A percentile compares a stretch with the other conserved stretches of the same genome.
phyloP scores from a whole-genome alignment of 2,329 filamentous ascomycete genomes.

The Fusarium liriodendri region DNA sequence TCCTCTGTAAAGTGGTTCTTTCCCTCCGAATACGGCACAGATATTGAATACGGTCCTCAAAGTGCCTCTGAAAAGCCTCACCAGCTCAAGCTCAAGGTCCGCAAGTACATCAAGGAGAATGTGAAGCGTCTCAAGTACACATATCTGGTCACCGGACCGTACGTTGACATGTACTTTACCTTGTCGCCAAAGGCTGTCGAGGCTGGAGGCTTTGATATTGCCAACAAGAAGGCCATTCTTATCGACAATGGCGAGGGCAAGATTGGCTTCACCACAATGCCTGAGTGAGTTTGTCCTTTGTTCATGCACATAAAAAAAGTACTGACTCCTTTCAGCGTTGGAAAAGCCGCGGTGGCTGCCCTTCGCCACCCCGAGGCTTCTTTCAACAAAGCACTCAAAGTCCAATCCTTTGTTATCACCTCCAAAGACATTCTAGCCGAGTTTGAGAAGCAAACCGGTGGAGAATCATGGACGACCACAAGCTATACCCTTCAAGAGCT shows the following conservation, averaged over 20 bases:
- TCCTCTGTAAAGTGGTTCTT: slow-evolving; percentile 71
- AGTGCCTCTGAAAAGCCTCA: slow-evolving; percentile 74
- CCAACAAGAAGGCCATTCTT: slow-evolving; percentile 67
- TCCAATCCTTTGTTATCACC: slow-evolving; percentile 78
- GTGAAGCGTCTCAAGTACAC: slow-evolving; percentile 68
- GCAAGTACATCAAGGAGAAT: slow-evolving; percentile 67
- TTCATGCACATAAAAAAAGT: accelerated
- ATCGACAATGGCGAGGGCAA: slow-evolving; percentile 70
- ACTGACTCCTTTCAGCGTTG: slow-evolving; percentile 61
- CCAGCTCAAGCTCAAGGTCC: slow-evolving; percentile 76
- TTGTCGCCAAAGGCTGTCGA: slow-evolving; percentile 45
- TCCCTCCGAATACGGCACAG: slow-evolving; percentile 75
- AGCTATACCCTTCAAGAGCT: slow-evolving; percentile 61
- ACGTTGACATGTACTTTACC: slow-evolving; percentile 70
- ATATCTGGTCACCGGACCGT: slow-evolving; percentile 77
- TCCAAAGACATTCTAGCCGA: slow-evolving; percentile 72
- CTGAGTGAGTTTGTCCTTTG: slow-evolving; percentile 64
- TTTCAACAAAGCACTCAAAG: slow-evolving; percentile 68
- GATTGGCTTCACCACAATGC: slow-evolving; percentile 77
- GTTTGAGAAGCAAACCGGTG: slow-evolving; percentile 73
- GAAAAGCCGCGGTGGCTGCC: slow-evolving; percentile 72
- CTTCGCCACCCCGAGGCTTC: slow-evolving; percentile 66
- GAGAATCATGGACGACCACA: slow-evolving; percentile 55
- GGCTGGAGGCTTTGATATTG: slow-evolving; percentile 69
- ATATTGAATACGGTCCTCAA: slow-evolving; percentile 69